Conservation (phyloP, 2,329 filamentous ascomycete species). For the Xylariaceae sp. region DNA sequence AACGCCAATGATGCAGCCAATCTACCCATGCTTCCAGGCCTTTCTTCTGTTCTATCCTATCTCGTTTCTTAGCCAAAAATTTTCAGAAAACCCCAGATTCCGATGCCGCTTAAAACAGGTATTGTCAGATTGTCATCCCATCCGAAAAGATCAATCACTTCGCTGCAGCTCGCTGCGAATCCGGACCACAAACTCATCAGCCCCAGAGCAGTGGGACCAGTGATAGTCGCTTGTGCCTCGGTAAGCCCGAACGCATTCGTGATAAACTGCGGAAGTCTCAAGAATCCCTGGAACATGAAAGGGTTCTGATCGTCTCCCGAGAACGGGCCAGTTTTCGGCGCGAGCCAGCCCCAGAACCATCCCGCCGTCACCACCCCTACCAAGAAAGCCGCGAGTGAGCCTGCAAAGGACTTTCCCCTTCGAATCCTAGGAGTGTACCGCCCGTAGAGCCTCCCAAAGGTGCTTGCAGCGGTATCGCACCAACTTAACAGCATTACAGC, state of each 20-base stretch:
- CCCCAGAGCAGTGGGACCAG: conserved; percentile 68
- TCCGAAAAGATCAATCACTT: conserved; percentile 85
- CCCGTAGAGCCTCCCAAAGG: conserved; percentile 86
- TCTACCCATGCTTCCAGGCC: conserved; percentile 3
- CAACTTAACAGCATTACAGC: conserved; percentile 87
- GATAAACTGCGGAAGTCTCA: conserved; percentile 63
- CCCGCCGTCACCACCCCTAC: conserved; percentile 79
- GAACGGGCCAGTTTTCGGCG: conserved; percentile 62
- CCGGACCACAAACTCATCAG: conserved; percentile 84
- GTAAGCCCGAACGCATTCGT: conserved; percentile 59
- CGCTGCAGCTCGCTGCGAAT: conserved; percentile 81
- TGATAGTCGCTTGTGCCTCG: conserved; percentile 55
- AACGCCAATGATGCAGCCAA: neutral
- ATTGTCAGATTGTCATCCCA: conserved; percentile 99
- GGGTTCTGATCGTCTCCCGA: conserved; percentile 63
- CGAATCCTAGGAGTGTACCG: conserved; percentile 83
- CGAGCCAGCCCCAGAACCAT: conserved; percentile 85
- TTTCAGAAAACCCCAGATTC: conserved; percentile 88
- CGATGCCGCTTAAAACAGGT: conserved; percentile 81
- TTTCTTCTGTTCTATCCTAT: conserved; percentile 9
- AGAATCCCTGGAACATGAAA: conserved; percentile 76
- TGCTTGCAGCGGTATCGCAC: conserved; percentile 97
- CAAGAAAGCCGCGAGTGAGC: conserved; percentile 76
- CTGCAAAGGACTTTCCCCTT: conserved; percentile 85
- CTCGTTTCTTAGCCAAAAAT: conserved; percentile 59